Evolutionary conservation across 768 basidiomycete genomes (phyloP), one percentile per base, ranked within the genome.

Genomic region (Lactifluus rugatus): DNA sequence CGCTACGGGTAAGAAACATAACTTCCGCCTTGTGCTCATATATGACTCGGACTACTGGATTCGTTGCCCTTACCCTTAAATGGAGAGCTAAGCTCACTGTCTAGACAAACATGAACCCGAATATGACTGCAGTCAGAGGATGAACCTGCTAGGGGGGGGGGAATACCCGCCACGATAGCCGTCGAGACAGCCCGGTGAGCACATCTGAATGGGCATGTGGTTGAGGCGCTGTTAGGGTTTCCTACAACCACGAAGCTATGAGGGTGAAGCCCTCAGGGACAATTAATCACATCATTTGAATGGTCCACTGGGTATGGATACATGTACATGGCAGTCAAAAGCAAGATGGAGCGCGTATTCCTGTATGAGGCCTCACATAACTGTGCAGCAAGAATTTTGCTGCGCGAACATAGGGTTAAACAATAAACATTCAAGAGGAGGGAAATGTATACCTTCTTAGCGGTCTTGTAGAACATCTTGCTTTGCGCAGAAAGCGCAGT

Each of bases 401-500:
- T 93, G 69, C 31, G 56, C 36, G 56, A 46, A 44, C 21, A 52
- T 54, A 17, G 45, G n/a, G 6, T 60, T 26, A n/a, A 32, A 32
- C 31, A 42, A 39, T 5, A 21, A 48, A 28, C 17, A 14, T 6
- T n/a, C 13, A 19, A 10, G n/a, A 23, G 13, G 28, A 26, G 10
- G 19, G 19, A 31, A 50, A 19, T 11, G 3, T 79, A 52, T 55
- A 93, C 94, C 87, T 94, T 95, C 87, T 97, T 98, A 2, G 95
- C 93, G 8, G 94, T 96, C 86, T 97, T 96, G 78, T 97, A 98
- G 70, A 99, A 99, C 87, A 91, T 89, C 83, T 97, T 97, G 74
- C 84, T 91, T 74, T 93, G 91, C 16, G 82, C 75, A 39, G 92
- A 91, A 55, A 97, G 73, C 34, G 87, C 85, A 68, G 89, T 85